These are phyloP conservation scores for Brassica incana DNA, from an alignment of 345 rosid species.

Conservation along the genomic window DNA sequence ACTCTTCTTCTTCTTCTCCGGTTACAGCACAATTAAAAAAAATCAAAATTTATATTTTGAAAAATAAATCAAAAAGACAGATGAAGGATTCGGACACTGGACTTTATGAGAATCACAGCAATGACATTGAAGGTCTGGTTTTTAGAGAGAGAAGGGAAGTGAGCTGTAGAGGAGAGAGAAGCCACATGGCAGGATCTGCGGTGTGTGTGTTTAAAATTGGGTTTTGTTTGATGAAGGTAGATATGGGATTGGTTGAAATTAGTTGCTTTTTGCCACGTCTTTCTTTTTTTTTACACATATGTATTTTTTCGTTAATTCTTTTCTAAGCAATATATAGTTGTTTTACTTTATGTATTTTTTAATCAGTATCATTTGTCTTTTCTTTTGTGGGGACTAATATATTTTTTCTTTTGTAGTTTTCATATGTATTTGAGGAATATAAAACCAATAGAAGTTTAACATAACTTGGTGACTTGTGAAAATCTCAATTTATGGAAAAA, in stretches of 20 bases:
- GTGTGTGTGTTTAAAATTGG: constrained; percentile 19
- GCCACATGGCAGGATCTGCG: constrained; percentile 46
- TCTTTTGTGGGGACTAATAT: background rate
- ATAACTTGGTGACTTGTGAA: constrained; percentile 3
- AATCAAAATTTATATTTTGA: background rate
- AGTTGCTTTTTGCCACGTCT: constrained; percentile 42
- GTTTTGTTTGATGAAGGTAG: constrained; percentile 33
- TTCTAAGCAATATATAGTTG: constrained; percentile 23
- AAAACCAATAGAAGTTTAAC: background rate
- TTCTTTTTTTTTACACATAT: background rate
- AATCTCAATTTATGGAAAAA: background rate
- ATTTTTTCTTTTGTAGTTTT: constrained; percentile 12
- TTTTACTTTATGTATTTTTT: constrained; percentile 19
- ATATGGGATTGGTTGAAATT: constrained; percentile 34
- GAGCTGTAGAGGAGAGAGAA: constrained; percentile 41
- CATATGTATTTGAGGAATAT: constrained; percentile 1
- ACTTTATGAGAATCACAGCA: constrained; percentile 38
- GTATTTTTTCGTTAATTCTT: constrained; percentile 3
- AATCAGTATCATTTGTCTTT: constrained; percentile 19
- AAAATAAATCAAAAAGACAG: constrained; percentile 6
- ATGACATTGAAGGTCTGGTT: constrained; percentile 37
- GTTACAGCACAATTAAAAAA: background rate
- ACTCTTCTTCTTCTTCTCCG: constrained; percentile 2
- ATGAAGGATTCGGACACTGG: constrained; percentile 12
- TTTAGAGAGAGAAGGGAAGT: constrained; percentile 19